Evolutionary conservation across 129 eudicot species (phyloP), one percentile per base, ranked within the genome.

Genomic region (Escallonia rubra): DNA sequence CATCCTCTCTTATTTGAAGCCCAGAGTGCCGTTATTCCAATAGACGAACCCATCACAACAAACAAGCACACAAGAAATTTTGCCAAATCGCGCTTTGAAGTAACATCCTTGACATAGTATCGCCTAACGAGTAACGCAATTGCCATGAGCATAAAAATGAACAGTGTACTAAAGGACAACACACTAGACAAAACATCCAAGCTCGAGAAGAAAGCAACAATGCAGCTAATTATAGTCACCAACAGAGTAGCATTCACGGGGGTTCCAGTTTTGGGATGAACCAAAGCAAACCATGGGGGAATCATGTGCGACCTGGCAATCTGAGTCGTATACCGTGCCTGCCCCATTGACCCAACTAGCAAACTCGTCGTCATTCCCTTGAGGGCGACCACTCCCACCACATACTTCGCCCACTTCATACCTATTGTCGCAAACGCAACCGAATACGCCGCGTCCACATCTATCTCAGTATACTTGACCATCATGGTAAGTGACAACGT

Each of bases 81-180:
- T 15, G 61, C 58, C 70, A 73, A 38, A 34, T 76, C 83, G 3
- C 39, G 34, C 13, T 56, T 81, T 44, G 87, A 64, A 0, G 95
- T 84, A 6, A 70, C 82, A 40, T 78, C 87, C 69, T 75, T 82
- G 4, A 80, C 95, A 59, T 87, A 87, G 67, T 90, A 90, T 6
- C 97, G 80, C 52, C 97, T 80, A 42, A 83, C 81, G 3, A 90
- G 87, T 78, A 90, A 69, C 3, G 95, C 97, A 42, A 90, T 80
- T 4, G 92, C 95, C 95, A 90, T 85, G 1, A 90, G 87, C 97
- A 90, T 90, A 78, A 90, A 90, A 15, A 90, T 85, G 76, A 90
- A 82, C 3, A 90, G 90, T 0, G 97, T 90, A 57, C 89, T 82
- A 54, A 90, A 80, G 0, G 97, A 90, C n/a, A 90, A 63, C 56